Conservation (phyloP, 371 early-diverging fungal genomes). For the Aphelidium insulamus region DNA sequence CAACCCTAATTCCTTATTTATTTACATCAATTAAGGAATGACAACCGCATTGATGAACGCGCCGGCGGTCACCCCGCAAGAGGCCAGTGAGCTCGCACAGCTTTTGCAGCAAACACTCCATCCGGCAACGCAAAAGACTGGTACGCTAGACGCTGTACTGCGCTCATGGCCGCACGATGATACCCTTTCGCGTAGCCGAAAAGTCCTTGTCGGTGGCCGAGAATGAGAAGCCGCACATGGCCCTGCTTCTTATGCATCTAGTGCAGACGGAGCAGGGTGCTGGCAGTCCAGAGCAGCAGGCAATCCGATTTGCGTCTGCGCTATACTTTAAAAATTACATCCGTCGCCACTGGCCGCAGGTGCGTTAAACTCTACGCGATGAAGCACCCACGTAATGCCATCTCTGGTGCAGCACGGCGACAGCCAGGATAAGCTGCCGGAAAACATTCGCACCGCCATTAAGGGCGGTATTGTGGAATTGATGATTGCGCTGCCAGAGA, state of each 20-base stretch:
- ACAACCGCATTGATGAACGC: too few relatives aligned
- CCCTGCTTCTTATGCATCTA: conserved; percentile 41
- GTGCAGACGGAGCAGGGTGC: conserved; percentile 30
- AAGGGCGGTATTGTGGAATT: conserved; percentile 57
- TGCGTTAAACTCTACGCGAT: conserved; percentile 16
- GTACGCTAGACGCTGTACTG: too few relatives aligned
- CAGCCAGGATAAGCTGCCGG: conserved; percentile 20
- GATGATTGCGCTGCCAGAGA: conserved; percentile 55
- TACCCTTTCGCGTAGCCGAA: conserved; percentile 34
- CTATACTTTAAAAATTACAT: conserved; percentile 88
- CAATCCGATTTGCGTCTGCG: conserved; percentile 58
- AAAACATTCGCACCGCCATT: conserved; percentile 49
- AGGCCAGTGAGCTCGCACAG: too few relatives aligned
- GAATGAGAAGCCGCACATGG: conserved; percentile 42
- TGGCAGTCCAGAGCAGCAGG: conserved; percentile 3
- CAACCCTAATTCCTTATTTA: too few relatives aligned
- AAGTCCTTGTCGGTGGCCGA: conserved; percentile 30
- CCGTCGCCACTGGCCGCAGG: conserved; percentile 62
- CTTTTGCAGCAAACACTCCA: too few relatives aligned
- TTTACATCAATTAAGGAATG: too few relatives aligned
- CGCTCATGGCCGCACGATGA: too few relatives aligned
- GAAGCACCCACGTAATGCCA: too few relatives aligned
- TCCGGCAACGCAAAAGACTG: too few relatives aligned
- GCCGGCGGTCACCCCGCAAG: too few relatives aligned
- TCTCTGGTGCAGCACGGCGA: too few relatives aligned